These are phyloP conservation scores for Venturia aucupariae DNA, from an alignment of 2,329 filamentous ascomycete genomes.

Conservation along the genomic window DNA sequence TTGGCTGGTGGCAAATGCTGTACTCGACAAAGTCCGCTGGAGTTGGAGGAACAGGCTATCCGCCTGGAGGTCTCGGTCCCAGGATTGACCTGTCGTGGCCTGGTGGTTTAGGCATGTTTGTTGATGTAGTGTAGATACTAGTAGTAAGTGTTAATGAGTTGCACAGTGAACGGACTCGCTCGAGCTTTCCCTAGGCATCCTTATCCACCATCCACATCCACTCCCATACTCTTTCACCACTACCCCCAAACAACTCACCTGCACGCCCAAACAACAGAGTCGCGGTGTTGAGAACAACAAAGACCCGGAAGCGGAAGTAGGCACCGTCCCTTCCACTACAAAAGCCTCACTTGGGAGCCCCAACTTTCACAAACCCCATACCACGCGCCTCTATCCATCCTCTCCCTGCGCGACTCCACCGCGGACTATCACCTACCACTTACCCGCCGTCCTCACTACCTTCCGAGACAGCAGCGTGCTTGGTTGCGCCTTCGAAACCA, in stretches of 20 bases:
- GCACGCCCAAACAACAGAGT: not conserved
- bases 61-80: too few relatives aligned
- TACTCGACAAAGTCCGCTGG: too few relatives aligned
- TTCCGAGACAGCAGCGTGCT: not conserved
- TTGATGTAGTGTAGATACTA: too few relatives aligned
- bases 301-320: not conserved
- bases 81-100: too few relatives aligned
- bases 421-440: not conserved
- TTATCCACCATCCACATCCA: not conserved
- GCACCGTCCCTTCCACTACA: not conserved
- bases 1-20: too few relatives aligned
- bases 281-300: not conserved
- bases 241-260: not conserved
- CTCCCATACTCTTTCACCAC: not conserved
- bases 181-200: too few relatives aligned
- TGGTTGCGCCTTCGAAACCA: not conserved
- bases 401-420: not conserved
- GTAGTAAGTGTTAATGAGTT: too few relatives aligned
- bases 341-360: not conserved
- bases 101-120: too few relatives aligned
- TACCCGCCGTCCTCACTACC: not conserved
- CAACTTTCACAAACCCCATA: not conserved
- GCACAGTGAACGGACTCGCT: too few relatives aligned
- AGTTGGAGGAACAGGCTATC: too few relatives aligned
- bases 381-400: slow-evolving; percentile 2